Evolutionary conservation across 768 basidiomycete species (phyloP), one percentile per base, ranked within the genome.

Genomic region (Hericium alpestre): DNA sequence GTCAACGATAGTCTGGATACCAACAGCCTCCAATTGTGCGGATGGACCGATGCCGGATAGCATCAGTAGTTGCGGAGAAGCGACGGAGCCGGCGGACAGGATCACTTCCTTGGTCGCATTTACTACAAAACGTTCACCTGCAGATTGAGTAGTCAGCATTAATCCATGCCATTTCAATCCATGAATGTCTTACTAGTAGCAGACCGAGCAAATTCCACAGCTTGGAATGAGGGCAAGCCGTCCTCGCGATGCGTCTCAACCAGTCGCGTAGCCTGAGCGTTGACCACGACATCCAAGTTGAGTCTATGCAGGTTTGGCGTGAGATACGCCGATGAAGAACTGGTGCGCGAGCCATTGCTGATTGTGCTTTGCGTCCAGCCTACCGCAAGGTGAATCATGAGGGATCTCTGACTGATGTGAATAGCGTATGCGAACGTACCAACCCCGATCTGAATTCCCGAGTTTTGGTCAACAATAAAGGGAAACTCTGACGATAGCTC

Each of bases 31-130:
- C 4, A 73, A 63, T 3, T 70, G 65, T 1, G 59, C 41, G 5
- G 40, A n/a, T 53, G 71, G 66, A 13, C 72, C 71, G 51, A 73
- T 72, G 13, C 72, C 72, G 4, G 72, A 73, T 11, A 71, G 66
- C 69, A 70, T 56, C 10, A 53, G 9, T 4, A 37, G 46, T 23
- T 51, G 48, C 12, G 56, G 56, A 11, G 49, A 27, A 4, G 22
- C 49, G 9, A 56, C 18, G 13, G 49, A 25, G 13, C 56, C 56
- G n/a, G 56, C 56, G 12, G 49, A 51, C 38, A 56, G 23, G 20
- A 56, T 56, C 9, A 56, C 50, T 20, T 56, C 56, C 38, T 27
- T 39, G 7, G 58, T 58, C 3, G 49, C 58, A 27, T 58, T 58
- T 10, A 54, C 22, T 15, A 38, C 22, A 39, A 55, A 54, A 43